Evolutionary conservation across 257 asterid genomes (phyloP), one percentile per base, ranked within the genome.

Genomic region (Plantago major): DNA sequence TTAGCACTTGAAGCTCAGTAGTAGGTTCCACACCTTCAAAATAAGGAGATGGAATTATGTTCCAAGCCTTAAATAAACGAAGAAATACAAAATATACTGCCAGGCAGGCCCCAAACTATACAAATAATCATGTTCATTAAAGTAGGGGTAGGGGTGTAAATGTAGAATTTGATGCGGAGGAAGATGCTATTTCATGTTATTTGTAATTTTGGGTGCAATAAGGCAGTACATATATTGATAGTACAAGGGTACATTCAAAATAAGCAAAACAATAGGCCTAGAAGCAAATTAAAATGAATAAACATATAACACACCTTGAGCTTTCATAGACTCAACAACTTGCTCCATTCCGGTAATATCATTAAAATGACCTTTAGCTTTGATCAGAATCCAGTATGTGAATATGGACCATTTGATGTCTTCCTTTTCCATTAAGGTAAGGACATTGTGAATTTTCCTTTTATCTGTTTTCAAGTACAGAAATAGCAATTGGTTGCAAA

Each of bases 311-410:
- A 38, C 6, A 52, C 93, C 97, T 14, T 83, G 83, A 19, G 65
- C 80, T 67, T 78, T 74, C 96, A 90, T 81, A n/a, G 71, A 69
- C 80, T 83, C 95, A 0, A 90, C 53, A 33, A 85, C 48, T 72
- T 80, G 64, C 63, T 87, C 97, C 90, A 90, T 88, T 66, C 82
- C 97, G 0, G 51, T 7, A 11, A 90, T 82, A 65, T 90, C 97
- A 12, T 73, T 76, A 44, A 67, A 12, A 14, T 68, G 80, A 16
- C 97, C 95, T 75, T 81, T 83, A 56, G 77, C 69, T 60, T 81
- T 85, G 13, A 87, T 65, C 63, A 87, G 71, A 55, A 78, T 42
- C 72, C 60, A 76, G 78, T 83, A 90, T 53, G 97, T 85, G 78
- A 82, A 74, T 26, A 11, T 47, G 14, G 84, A 42, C 40, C 89